Base-by-base conservation (phyloP, 2,329 filamentous ascomycete genomes). In the Fusarium coicis region DNA sequence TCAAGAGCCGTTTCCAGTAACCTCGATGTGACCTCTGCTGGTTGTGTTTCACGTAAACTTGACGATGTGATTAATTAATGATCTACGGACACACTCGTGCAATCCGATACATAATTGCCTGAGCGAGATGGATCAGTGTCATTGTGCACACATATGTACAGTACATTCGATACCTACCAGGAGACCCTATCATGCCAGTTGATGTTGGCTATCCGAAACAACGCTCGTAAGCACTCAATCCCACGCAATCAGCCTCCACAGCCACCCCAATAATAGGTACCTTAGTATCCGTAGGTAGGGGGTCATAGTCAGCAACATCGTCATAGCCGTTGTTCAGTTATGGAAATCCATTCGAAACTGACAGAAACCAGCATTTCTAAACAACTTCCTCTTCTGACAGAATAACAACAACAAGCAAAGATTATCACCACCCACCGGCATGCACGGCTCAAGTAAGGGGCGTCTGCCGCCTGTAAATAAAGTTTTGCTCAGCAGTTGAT, bases 161-260 rank as follows among this genome's bases (percentile, higher is more conserved):
- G 14, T 36, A 46, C 28, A 28, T 42, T 39, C 52, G 66, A 59
- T 64, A 61, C 39, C 8, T 30, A 18, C 10, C 19, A 30, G 40
- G 18, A 54, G 47, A 46, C 55, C 70, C 44, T 55, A 43, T 52
- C 32, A 40, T 34, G 40, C 42, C 23, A 37, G 55, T 39, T 47
- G 16, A 47, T 56, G 61, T 59, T 70, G 54, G 70, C 60, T 58
- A 52, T 53, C 55, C 50, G 62, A 72, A 68, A 74, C 66, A 70
- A 68, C 59, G 50, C 67, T 61, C 43, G 72, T 76, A 70, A 77
- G 69, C 73, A 77, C 75, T 77, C 68, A 76, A 76, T 77, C 69
- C 73, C 39, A 62, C 53, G 62, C 62, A 54, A 47, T 67, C 53
- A 65, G 49, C 58, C 61, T 65, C 67, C 70, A 57, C 58, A 67